phyloP scores from a whole-genome alignment of 345 rosid species.

The Garcia nutans region DNA sequence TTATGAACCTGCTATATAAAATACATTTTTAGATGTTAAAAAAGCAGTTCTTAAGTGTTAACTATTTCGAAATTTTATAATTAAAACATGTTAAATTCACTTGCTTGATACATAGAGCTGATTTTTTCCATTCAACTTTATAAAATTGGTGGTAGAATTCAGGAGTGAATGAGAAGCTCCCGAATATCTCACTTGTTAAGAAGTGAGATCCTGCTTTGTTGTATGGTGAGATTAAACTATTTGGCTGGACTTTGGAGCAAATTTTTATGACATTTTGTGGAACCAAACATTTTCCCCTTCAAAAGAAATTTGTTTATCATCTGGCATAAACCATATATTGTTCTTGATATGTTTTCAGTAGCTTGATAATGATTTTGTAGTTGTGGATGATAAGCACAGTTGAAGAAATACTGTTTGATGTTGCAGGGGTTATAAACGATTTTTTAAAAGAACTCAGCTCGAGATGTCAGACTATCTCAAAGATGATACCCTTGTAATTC shows the following conservation, averaged over 20 bases:
- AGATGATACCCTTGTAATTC: constrained; percentile 18
- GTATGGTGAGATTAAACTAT: too few species aligned
- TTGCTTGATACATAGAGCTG: too few species aligned
- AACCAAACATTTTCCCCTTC: neutral
- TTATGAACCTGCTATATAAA: too few species aligned
- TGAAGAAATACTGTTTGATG: neutral
- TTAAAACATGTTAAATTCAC: too few species aligned
- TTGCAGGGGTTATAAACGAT: constrained; percentile 29
- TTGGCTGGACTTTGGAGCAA: too few species aligned
- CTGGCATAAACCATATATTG: neutral
- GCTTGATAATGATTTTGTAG: neutral
- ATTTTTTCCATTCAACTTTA: too few species aligned
- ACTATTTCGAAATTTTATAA: too few species aligned
- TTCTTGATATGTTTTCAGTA: neutral
- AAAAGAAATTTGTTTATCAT: neutral
- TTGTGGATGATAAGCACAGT: neutral
- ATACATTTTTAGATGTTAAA: too few species aligned
- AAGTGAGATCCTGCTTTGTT: neutral
- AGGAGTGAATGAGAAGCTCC: neutral
- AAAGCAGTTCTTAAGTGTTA: too few species aligned
- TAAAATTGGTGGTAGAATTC: neutral
- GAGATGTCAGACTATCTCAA: constrained; percentile 27
- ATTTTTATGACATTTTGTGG: neutral
- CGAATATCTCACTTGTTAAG: neutral
- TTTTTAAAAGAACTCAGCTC: constrained; percentile 22